These are phyloP conservation scores for Cercospora sp. DNA, from an alignment of 2,329 filamentous ascomycete genomes.

Conservation along the genomic window DNA sequence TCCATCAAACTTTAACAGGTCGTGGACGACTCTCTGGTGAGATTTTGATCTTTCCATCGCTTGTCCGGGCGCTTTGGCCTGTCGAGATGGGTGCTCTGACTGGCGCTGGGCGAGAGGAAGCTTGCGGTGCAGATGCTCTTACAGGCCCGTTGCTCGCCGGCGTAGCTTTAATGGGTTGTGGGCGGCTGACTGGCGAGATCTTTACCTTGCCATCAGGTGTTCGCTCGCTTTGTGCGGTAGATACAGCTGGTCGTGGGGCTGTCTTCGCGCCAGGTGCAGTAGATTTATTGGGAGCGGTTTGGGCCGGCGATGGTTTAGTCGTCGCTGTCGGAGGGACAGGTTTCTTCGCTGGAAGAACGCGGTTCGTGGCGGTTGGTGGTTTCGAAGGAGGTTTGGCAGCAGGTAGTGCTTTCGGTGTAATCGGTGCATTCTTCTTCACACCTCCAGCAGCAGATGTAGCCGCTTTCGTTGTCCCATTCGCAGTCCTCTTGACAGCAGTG, in stretches of 20 bases:
- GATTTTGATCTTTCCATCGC: constrained; percentile 29
- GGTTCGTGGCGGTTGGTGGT: constrained; percentile 10
- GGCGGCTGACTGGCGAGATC: constrained; percentile 19
- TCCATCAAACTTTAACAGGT: constrained; percentile 18
- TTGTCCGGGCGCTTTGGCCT: constrained; percentile 8
- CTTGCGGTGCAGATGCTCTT: constrained; percentile 10
- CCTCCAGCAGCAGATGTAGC: neutral
- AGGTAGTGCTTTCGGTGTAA: constrained; percentile 18
- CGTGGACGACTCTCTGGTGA: constrained; percentile 27
- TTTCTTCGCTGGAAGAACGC: constrained; percentile 15
- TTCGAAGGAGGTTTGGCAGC: constrained; percentile 18
- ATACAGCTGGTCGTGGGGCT: constrained; percentile 15
- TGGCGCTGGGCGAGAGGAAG: constrained; percentile 18
- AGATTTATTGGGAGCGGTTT: neutral
- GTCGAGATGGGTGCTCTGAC: constrained; percentile 16
- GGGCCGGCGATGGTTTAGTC: constrained; percentile 6
- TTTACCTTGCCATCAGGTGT: constrained; percentile 26
- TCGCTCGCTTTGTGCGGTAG: constrained; percentile 20
- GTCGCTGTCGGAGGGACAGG: constrained; percentile 1
- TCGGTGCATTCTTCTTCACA: constrained; percentile 1
- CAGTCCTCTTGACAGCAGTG: constrained; percentile 21
- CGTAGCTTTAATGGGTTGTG: constrained; percentile 16
- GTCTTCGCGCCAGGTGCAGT: neutral
- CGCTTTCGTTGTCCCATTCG: constrained; percentile 9
- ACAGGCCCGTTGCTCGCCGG: constrained; percentile 8